phyloP scores from a whole-genome alignment of 2,329 filamentous ascomycete genomes.

The Pestalotiopsis sp. region DNA sequence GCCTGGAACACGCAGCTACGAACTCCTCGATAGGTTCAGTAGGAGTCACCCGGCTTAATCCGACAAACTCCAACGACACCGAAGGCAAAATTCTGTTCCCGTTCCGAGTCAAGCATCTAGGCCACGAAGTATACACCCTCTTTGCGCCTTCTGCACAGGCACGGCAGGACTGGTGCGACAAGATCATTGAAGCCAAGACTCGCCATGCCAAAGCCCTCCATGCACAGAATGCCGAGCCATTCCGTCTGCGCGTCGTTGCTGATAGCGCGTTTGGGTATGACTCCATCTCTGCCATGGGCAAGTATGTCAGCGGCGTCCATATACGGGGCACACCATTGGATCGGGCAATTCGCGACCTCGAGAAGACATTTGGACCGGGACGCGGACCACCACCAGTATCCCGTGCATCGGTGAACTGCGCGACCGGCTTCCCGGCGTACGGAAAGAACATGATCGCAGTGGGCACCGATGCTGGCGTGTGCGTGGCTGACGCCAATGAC shows the following conservation, averaged over 20 bases:
- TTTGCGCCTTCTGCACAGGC: constrained; percentile 79
- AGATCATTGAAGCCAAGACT: constrained; percentile 94
- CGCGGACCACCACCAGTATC: constrained; percentile 78
- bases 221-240: constrained; percentile 93
- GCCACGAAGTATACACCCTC: constrained; percentile 88
- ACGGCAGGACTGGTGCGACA: constrained; percentile 86
- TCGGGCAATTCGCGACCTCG: constrained; percentile 85
- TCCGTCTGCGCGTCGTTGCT: constrained; percentile 87
- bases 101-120: constrained; percentile 94
- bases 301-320: constrained; percentile 63
- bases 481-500: constrained; percentile 83
- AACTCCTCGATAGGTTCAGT: constrained; percentile 64
- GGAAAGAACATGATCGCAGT: constrained; percentile 89
- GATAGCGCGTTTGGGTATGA: constrained; percentile 91
- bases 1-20: constrained; percentile 70
- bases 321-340: constrained; percentile 92
- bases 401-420: constrained; percentile 86
- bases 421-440: constrained; percentile 83
- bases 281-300: constrained; percentile 58
- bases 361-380: constrained; percentile 72
- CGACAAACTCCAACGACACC: constrained; percentile 60
- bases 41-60: constrained; percentile 42
- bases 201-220: constrained; percentile 86
- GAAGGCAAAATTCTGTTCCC: constrained; percentile 89
- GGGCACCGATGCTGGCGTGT: constrained; percentile 94